Base-by-base conservation (phyloP, 2,329 filamentous ascomycete species). In the Podosphaera fusca region DNA sequence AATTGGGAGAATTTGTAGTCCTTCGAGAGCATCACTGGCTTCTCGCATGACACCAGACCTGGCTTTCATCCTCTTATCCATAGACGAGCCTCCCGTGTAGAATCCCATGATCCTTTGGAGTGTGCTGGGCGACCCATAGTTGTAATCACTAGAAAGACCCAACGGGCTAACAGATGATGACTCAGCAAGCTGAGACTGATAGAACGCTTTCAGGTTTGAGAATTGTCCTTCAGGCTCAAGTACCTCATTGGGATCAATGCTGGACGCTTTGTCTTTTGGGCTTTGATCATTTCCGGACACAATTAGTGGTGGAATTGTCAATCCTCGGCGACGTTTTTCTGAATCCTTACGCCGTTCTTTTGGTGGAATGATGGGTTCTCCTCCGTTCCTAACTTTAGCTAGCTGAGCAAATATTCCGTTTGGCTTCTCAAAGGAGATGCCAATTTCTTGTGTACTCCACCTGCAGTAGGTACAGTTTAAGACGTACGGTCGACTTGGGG, bases 391-490 rank as follows among this genome's bases (percentile, higher is more conserved):
- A 58, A 92, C 70, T 63, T 82, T 84, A 42, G 82, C 72, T 7
- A 95, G 73, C 67, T 98, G 92, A 34, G 78, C 75, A 61, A 86
- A 83, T 60, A 98, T 88, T 60, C 87, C 87, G 59, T 86, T 92
- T 8, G 85, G 81, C 64, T 90, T 89, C 65, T 90, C 87, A 67
- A 98, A 94, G 64, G 86, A 81, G 68, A 98, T 82, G 42, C 85
- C 87, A 47, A 94, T 85, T 67, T 98, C 92, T 56, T 84, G 77
- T 1, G 88, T 90, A 60, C 80, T 87, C 92, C 92, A 98, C 69
- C 85, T 82, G 72, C 92, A 98, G 70, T 94, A 94, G 55, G 82
- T 80, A 72, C 92, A 98, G 42, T 82, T 79, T 47, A 98, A 75
- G 38, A 90, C 81, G 70, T 83, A 95, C 0, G 85, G 82, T 1